Base-by-base conservation (phyloP, 139 green algal genomes). In the Chlamydomonas incerta region DNA sequence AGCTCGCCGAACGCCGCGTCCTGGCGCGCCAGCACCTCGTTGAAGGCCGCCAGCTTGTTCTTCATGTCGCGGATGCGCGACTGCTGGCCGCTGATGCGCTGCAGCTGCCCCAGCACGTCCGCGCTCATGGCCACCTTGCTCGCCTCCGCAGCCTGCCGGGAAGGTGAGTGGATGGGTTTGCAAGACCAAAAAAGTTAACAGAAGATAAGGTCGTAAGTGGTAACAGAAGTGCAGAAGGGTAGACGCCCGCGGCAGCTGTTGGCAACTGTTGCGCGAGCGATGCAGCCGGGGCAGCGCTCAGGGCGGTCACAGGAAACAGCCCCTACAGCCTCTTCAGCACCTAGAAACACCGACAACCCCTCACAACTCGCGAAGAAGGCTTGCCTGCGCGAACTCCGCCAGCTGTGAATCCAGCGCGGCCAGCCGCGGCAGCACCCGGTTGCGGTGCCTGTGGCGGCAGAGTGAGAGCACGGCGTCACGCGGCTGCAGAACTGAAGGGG, bases 1-100 rank as follows among this genome's bases (percentile, higher is more conserved):
- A 99, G 93, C 86, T 97, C 92, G 6, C 70, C 90, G 74, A 97
- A 95, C 11, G 90, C 90, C 37, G 91, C 83, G 3, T 90, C 92
- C 83, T 98, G 94, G 29, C 92, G 81, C 18, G 72, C 46, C 65
- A 93, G 80, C 71, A 94, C 86, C 92, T 96, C 94, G 37, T 87
- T 70, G 80, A 97, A 96, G 34, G 92, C 91, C 15, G 92, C 91
- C 81, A 98, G 94, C 87, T 95, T 94, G 84, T 95, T 90, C 65
- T 92, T 92, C 89, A 98, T 93, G 80, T 98, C 95, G 24, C 93
- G 86, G 87, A 99, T 99, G 65, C 92, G 92, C 81, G 81, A 94
- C 92, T 99, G 96, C 77, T 96, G 89, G 47, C 76, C 83, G 35
- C 82, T 80, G 55, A 98, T 95, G 67, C 65, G 74, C 87, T 92